phyloP scores from a whole-genome alignment of 495 filamentous ascomycete genomes.

The Penicillium longicatenatum region DNA sequence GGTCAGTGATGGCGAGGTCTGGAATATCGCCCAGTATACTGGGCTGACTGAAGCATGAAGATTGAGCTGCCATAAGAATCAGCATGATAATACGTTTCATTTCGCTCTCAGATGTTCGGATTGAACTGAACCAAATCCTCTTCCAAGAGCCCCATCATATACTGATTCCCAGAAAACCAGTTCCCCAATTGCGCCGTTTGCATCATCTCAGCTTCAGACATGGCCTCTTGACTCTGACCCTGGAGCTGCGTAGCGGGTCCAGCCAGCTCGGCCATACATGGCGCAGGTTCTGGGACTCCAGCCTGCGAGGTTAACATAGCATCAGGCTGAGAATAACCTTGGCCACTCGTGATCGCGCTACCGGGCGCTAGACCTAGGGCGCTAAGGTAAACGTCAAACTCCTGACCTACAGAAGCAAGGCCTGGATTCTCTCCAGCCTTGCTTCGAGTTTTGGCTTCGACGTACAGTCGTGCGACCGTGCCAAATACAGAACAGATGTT shows the following conservation, averaged over 20 bases:
- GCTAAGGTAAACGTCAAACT: slow-evolving; percentile 66
- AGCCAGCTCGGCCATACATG: slow-evolving; percentile 19
- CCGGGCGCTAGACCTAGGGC: slow-evolving; percentile 62
- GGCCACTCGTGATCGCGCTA: slow-evolving; percentile 9
- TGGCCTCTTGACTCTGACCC: slow-evolving; percentile 15
- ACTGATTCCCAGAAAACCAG: slow-evolving; percentile 69
- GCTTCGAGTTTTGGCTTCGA: slow-evolving; percentile 57
- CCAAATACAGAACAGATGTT: slow-evolving; percentile 62
- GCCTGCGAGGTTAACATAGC: slow-evolving; percentile 10
- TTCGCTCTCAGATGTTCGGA: slow-evolving; percentile 15
- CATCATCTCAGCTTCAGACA: slow-evolving; percentile 19
- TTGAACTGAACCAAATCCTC: slow-evolving; percentile 59
- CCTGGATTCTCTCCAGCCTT: slow-evolving; percentile 42
- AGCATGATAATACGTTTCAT: neutral
- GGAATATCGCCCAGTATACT: no score
- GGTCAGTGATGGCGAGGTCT: no score
- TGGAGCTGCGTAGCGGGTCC: slow-evolving; percentile 11
- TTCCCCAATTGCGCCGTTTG: slow-evolving; percentile 58
- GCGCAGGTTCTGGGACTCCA: slow-evolving; percentile 9
- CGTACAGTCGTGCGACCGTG: slow-evolving; percentile 62
- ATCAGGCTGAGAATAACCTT: slow-evolving; percentile 15
- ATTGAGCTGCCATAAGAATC: neutral
- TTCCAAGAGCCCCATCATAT: slow-evolving; percentile 65
- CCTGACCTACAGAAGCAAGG: slow-evolving; percentile 53
- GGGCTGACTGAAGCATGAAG: no score